Conservation (phyloP, 805 yeast genomes). For the Scheffersomyces lignosus region DNA sequence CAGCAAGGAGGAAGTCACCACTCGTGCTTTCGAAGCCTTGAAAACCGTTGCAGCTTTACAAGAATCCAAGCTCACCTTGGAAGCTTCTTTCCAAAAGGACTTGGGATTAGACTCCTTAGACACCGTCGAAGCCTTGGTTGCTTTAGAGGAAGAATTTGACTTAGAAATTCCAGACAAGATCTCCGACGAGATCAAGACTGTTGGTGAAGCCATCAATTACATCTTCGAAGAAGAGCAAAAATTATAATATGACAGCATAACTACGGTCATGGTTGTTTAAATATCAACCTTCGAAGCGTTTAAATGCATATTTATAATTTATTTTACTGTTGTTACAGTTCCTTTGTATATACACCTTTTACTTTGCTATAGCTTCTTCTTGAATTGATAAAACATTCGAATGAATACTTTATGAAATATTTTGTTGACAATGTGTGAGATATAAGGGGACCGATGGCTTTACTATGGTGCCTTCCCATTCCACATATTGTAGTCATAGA, state of each 20-base stretch:
- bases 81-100: constrained; percentile 63
- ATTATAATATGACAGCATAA: constrained; percentile 22
- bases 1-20: constrained; percentile 75
- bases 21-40: constrained; percentile 80
- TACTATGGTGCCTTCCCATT: no score
- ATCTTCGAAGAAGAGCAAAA: constrained; percentile 63
- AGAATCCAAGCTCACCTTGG: constrained; percentile 42
- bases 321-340: no score
- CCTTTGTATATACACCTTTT: no score
- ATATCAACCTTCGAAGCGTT: no score
- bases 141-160: constrained; percentile 87
- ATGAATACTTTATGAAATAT: no score
- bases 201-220: constrained; percentile 89
- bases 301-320: no score
- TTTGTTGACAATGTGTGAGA: no score
- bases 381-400: no score
- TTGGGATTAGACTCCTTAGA: constrained; percentile 92
- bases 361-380: no score
- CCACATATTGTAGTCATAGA: no score
- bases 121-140: constrained; percentile 93
- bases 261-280: no score
- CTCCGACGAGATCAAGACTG: constrained; percentile 91
- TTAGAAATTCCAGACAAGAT: constrained; percentile 85
- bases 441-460: no score
- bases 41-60: constrained; percentile 51